Percentiles rank a stretch among this genome's conserved stretches.
Conservation (phyloP, 2,329 filamentous ascomycete species). For the Claviceps spartinae region DNA sequence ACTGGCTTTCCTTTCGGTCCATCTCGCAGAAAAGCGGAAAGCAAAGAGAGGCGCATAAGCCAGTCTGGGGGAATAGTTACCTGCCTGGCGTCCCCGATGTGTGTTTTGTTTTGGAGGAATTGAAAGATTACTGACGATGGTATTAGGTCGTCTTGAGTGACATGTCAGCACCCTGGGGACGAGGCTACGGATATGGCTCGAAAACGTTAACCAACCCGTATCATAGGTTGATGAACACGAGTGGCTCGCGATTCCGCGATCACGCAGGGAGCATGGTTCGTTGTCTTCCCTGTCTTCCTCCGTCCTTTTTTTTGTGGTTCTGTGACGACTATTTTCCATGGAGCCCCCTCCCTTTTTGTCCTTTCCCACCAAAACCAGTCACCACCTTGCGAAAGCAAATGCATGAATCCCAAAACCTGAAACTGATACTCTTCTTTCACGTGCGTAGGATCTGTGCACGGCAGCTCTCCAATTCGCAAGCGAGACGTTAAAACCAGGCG, state of each 20-base stretch:
- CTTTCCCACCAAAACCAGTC: too few relatives aligned
- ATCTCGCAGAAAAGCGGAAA: not conserved
- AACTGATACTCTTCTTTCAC: not conserved
- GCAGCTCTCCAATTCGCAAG: constrained; percentile 76
- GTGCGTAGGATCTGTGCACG: constrained; percentile 65
- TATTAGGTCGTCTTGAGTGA: constrained; percentile 77
- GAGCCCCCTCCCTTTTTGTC: too few relatives aligned
- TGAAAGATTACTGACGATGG: not conserved
- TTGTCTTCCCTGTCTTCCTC: not conserved
- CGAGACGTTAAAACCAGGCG: constrained; percentile 68
- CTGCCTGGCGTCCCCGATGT: not conserved
- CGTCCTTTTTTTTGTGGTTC: not conserved
- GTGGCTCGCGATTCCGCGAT: constrained; percentile 72
- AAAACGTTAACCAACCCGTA: constrained; percentile 77
- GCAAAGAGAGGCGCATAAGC: not conserved
- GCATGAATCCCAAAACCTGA: not conserved
- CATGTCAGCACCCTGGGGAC: constrained; percentile 93
- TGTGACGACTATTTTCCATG: too few relatives aligned
- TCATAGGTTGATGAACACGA: constrained; percentile 98
- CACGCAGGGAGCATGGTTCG: constrained; percentile 90
- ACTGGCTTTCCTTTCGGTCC: not conserved
- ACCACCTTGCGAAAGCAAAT: too few relatives aligned
- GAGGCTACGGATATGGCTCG: too few relatives aligned
- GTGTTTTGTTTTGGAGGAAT: not conserved
- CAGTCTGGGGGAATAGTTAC: not conserved